Conservation (phyloP, 148 eudicot genomes). For the Persicaria tinctoria region DNA sequence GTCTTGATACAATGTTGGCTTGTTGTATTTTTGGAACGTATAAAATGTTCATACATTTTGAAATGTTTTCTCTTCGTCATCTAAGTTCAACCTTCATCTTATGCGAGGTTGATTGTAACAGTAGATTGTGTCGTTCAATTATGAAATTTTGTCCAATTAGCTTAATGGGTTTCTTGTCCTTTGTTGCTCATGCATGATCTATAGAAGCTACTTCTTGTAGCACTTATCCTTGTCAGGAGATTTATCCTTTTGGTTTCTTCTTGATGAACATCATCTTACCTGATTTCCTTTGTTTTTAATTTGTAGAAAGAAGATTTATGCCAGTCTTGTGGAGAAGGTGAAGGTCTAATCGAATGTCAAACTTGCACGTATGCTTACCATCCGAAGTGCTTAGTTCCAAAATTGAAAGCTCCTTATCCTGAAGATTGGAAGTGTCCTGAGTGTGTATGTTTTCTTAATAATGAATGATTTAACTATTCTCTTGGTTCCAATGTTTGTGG, state of each 20-base stretch:
- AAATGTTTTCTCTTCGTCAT: background rate
- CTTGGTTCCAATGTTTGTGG: background rate
- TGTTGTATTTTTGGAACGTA: background rate
- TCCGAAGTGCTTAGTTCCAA: slow-evolving; percentile 71
- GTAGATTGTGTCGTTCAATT: background rate
- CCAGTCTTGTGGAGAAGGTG: slow-evolving; percentile 62
- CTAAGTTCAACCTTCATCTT: background rate
- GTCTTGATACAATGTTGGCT: background rate
- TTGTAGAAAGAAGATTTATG: slow-evolving; percentile 64
- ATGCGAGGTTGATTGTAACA: background rate
- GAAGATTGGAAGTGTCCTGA: slow-evolving; percentile 82
- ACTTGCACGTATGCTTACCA: slow-evolving; percentile 85
- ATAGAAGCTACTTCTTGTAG: background rate
- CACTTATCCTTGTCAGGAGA: background rate
- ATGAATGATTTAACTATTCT: background rate
- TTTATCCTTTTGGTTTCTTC: background rate
- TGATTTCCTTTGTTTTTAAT: slow-evolving; percentile 14
- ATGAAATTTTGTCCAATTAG: background rate
- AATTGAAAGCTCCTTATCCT: slow-evolving; percentile 75
- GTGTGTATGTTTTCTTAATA: slow-evolving; percentile 50
- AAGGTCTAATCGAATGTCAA: slow-evolving; percentile 55
- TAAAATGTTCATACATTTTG: background rate
- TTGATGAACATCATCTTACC: background rate
- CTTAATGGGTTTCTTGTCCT: background rate
- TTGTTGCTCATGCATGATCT: background rate